Evolutionary conservation across 1,139 yeast species (phyloP).

Genomic region (Lodderomyces metapsilosis): DNA sequence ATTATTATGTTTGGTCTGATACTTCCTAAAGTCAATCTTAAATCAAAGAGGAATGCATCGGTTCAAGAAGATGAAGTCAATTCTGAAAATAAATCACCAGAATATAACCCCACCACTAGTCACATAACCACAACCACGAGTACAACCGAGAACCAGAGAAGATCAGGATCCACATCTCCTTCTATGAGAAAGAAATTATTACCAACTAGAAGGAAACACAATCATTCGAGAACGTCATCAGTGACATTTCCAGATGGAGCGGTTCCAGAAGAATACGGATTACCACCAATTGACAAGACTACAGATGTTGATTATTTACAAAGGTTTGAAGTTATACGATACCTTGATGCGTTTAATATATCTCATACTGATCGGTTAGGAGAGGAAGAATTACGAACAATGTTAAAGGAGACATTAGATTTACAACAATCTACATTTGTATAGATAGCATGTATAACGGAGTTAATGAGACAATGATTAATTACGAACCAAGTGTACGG

Average conservation of each 20-base stretch:
- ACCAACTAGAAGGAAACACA: neutral
- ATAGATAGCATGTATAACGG: neutral
- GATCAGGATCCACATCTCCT: neutral
- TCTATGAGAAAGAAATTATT: neutral
- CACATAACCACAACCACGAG: neutral
- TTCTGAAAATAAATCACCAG: too few species aligned
- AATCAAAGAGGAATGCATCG: neutral
- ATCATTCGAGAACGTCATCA: slow-evolving; percentile 8
- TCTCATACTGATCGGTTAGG: slow-evolving; percentile 6
- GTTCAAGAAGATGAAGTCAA: neutral
- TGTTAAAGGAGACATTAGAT: slow-evolving; percentile 6
- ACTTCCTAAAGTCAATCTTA: neutral
- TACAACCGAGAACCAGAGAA: neutral
- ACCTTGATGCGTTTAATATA: slow-evolving; percentile 13
- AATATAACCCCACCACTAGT: too few species aligned
- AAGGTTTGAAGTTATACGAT: slow-evolving; percentile 14
- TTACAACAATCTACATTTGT: neutral
- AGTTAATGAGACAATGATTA: too few species aligned
- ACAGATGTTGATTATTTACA: slow-evolving; percentile 12
- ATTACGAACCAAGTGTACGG: too few species aligned
- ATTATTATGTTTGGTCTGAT: neutral
- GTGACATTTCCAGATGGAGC: slow-evolving; percentile 13
- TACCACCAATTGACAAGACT: slow-evolving; percentile 11
- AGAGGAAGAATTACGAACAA: slow-evolving; percentile 8
- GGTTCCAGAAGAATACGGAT: slow-evolving; percentile 14